Percentiles rank a stretch among this genome's conserved stretches.
Conservation (phyloP, 805 yeast genomes). For the Candida peoriensis region DNA sequence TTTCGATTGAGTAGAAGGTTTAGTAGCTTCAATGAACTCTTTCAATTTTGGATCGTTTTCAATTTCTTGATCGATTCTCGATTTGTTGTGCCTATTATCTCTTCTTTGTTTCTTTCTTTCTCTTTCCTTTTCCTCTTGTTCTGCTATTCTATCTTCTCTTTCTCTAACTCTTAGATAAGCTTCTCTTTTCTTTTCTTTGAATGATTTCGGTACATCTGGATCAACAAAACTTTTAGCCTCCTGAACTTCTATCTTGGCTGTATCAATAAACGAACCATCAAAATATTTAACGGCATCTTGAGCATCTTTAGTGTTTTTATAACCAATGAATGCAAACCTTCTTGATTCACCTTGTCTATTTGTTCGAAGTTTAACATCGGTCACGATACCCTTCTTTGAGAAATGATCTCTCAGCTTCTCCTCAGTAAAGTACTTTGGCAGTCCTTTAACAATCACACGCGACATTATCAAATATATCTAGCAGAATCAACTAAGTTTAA, state of each 20-base stretch:
- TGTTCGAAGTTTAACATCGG: slow-evolving; percentile 84
- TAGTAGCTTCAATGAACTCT: slow-evolving; percentile 81
- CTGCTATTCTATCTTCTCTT: slow-evolving; percentile 43
- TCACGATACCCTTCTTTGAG: slow-evolving; percentile 53
- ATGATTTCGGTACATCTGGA: slow-evolving; percentile 68
- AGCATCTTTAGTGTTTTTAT: slow-evolving; percentile 68
- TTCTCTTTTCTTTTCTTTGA: slow-evolving; percentile 49
- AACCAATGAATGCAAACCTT: slow-evolving; percentile 91
- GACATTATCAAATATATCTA: slow-evolving; percentile 44
- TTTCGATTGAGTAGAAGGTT: slow-evolving; percentile 62
- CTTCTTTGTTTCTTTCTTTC: slow-evolving; percentile 26
- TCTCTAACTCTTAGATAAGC: slow-evolving; percentile 40
- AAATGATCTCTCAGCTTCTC: slow-evolving; percentile 68
- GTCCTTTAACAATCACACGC: slow-evolving; percentile 85
- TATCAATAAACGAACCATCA: slow-evolving; percentile 75
- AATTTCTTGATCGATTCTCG: slow-evolving; percentile 53
- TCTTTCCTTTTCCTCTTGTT: slow-evolving; percentile 34
- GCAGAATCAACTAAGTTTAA: too few relatives aligned
- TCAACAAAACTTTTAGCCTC: slow-evolving; percentile 84
- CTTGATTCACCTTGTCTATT: slow-evolving; percentile 83
- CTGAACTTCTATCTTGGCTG: slow-evolving; percentile 72
- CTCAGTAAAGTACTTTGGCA: slow-evolving; percentile 76
- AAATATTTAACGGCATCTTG: slow-evolving; percentile 70
- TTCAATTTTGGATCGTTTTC: slow-evolving; percentile 59
- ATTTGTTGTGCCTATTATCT: slow-evolving; percentile 22